Conservation (phyloP, 2,329 filamentous ascomycete genomes). For the Elsinoe necatrix region DNA sequence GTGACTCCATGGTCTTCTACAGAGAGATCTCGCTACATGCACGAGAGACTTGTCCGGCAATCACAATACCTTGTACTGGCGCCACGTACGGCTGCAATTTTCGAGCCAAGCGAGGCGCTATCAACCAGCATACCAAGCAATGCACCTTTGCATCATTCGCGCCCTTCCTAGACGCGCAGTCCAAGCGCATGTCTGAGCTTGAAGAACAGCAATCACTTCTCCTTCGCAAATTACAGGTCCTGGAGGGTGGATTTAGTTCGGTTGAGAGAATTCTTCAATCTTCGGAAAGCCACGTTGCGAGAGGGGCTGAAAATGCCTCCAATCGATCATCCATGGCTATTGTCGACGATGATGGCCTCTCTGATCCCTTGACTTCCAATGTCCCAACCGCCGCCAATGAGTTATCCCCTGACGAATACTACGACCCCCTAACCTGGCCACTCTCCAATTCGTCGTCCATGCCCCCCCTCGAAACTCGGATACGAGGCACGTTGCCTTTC, state of each 20-base stretch:
- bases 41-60: constrained; percentile 35
- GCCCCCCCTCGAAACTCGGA: constrained; percentile 18
- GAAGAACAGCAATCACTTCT: constrained; percentile 37
- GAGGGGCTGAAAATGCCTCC: not conserved
- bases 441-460: constrained; percentile 21
- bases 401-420: not conserved
- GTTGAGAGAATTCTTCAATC: constrained; percentile 34
- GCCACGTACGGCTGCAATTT: constrained; percentile 37
- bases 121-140: constrained; percentile 33
- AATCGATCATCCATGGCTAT: constrained; percentile 1
- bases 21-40: constrained; percentile 36
- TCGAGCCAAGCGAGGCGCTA: constrained; percentile 31
- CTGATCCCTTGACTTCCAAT: not conserved
- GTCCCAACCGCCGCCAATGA: not conserved
- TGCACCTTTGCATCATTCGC: constrained; percentile 42
- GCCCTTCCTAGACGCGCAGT: constrained; percentile 37
- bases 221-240: constrained; percentile 36
- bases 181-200: constrained; percentile 36
- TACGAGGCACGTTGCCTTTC: not conserved
- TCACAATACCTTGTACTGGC: constrained; percentile 37
- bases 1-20: constrained; percentile 34
- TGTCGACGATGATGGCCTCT: not conserved
- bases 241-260: constrained; percentile 37
- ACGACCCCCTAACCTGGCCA: constrained; percentile 22
- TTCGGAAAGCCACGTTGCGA: not conserved